Conservation (phyloP, 345 rosid species). For the Fremontodendron californicum region DNA sequence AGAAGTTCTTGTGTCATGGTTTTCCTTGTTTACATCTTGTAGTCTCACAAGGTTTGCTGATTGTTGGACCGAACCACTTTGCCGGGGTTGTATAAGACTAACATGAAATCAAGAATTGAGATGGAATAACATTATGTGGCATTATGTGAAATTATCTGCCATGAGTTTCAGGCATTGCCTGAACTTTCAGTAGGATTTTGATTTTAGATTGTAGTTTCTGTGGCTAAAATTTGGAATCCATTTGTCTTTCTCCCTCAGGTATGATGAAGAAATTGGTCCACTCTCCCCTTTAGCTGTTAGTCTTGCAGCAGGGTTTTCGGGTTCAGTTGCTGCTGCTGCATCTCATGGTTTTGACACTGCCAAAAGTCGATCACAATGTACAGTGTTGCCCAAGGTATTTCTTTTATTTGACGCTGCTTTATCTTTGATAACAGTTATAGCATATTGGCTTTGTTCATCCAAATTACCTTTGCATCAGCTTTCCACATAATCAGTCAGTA, state of each 20-base stretch:
- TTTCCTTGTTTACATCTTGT: neutral
- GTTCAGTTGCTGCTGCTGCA: slow-evolving; percentile 81
- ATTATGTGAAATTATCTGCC: neutral
- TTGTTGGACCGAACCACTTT: neutral
- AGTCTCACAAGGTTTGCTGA: neutral
- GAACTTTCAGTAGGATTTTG: neutral
- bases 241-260: slow-evolving; percentile 30
- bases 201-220: slow-evolving; percentile 1
- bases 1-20: neutral
- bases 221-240: neutral
- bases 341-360: slow-evolving; percentile 95
- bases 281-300: slow-evolving; percentile 66
- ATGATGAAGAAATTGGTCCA: slow-evolving; percentile 71
- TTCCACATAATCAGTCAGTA: neutral
- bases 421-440: neutral
- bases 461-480: neutral
- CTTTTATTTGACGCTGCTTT: neutral
- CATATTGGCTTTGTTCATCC: neutral
- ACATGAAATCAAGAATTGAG: neutral
- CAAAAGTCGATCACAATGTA: slow-evolving; percentile 71
- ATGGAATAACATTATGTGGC: neutral
- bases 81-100: neutral
- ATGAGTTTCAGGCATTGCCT: neutral
- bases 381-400: slow-evolving; percentile 78
- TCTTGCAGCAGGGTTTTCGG: slow-evolving; percentile 78